Evolutionary conservation across 805 yeast genomes (phyloP), one percentile per base, ranked within the genome.

Genomic region (Yamadazyma scolyti): DNA sequence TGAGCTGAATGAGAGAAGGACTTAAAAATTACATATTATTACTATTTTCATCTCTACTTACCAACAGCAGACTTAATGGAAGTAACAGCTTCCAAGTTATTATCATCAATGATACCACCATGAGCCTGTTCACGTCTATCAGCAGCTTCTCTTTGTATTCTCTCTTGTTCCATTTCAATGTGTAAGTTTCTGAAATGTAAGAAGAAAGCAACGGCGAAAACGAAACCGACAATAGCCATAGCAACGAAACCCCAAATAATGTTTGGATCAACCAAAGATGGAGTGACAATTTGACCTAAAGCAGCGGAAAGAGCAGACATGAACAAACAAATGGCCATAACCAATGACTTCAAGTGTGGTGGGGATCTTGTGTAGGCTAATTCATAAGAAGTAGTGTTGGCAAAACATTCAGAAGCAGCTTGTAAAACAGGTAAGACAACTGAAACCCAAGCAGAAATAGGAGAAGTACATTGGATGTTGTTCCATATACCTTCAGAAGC

Each of bases 351-450:
- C 72, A 73, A 65, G 23, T 61, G 55, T 6, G 58, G 65, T 19
- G 79, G 76, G 5, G 77, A 58, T 46, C 71, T 56, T 3, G 75
- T 63, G 49, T 73, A 74, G 1, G 79, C 78, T 35, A 73, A 53
- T 48, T 73, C 77, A 43, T 72, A 73, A 20, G 69, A 75, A 9
- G 77, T 71, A 17, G 66, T 64, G 32, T 52, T 63, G 9, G 75
- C 69, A 43, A 71, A 73, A 49, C 77, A 71, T 47, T 74, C 79
- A 29, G 76, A 72, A 7, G 63, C 58, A 12, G 78, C 79, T 34
- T 40, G 41, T 7, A 21, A n/a, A 15, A 28, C 11, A 20, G 9
- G 36, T 16, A 42, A 42, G 12, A 29, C 16, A 19, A 37, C 33
- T 30, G 35, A 40, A 13, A 42, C 43, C 46, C 65, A 58, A 3